Base-by-base conservation (phyloP, 2,329 filamentous ascomycete species). In the Trichoderma asperellum region DNA sequence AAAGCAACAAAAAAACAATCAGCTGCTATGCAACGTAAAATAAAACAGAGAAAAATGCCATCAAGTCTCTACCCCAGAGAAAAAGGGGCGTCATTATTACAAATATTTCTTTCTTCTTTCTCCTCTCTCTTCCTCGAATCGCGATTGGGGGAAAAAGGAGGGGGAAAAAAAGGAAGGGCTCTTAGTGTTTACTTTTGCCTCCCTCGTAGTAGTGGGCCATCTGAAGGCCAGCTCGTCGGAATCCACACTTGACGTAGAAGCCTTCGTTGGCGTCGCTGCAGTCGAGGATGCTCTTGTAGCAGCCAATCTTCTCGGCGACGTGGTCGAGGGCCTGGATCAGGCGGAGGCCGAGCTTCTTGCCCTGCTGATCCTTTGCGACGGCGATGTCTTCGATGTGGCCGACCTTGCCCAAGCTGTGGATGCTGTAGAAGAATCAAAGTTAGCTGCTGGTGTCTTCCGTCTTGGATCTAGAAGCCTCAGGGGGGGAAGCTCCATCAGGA, bases 331-430 rank as follows among this genome's bases (percentile, higher is more conserved):
- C 94, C 83, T 98, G 93, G 76, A 98, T 98, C 74, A 98, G 91
- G 74, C 93, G 88, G 77, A 97, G 83, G 5, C 96, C 96, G 55
- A 98, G 86, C 83, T 97, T 97, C 88, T 98, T 97, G 74, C 96
- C 96, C 82, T 98, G 96, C 83, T 98, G 94, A 76, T 96, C 92
- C 82, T 94, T 94, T 73, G 92, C 90, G 47, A 99, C 94, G 21
- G 95, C 94, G 79, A 99, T 97, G 79, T 99, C 96, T 81, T 98
- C 96, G 81, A 98, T 97, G 81, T 98, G 96, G 14, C 95, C 96
- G 32, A 97, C 95, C 27, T 91, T 83, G 62, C 92, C 92, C 56
- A 96, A 87, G 74, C 88, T 88, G 79, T 95, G 92, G 75, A 96
- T 94, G 79, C 90, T 92, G 74, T 73, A 47, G 59, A 32, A 43